These are phyloP conservation scores for Phenoliferia sp. DNA, from an alignment of 1,284 basidiomycete genomes.

Conservation along the genomic window DNA sequence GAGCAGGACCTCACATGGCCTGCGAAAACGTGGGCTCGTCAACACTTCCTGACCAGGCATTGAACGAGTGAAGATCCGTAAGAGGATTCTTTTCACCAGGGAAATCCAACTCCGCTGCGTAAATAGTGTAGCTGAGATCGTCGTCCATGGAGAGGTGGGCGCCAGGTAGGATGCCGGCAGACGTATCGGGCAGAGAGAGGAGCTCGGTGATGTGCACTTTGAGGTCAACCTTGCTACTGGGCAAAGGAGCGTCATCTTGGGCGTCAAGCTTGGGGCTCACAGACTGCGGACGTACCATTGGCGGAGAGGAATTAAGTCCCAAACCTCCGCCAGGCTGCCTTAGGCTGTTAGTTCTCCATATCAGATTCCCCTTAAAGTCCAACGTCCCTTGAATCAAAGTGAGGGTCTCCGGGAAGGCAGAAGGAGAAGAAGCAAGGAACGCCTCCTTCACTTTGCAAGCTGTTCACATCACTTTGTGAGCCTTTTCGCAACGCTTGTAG, in stretches of 20 bases:
- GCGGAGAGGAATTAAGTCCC: not conserved
- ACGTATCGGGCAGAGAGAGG: not conserved
- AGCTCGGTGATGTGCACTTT: not conserved
- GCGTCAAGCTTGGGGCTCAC: not conserved
- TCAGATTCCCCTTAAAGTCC: too few species aligned
- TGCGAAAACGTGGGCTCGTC: not conserved
- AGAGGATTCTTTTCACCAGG: not conserved
- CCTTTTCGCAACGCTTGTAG: too few species aligned
- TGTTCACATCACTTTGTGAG: too few species aligned
- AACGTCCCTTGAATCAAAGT: too few species aligned
- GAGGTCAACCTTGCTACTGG: not conserved
- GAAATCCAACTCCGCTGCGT: not conserved
- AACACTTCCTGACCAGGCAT: not conserved
- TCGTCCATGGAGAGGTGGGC: not conserved
- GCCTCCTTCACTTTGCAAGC: too few species aligned
- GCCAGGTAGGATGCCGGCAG: not conserved
- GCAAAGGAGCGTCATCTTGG: not conserved
- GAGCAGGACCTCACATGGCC: not conserved
- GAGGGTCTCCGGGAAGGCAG: too few species aligned
- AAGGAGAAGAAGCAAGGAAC: too few species aligned
- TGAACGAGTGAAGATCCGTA: not conserved
- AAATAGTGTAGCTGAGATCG: not conserved
- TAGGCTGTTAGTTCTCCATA: not conserved
- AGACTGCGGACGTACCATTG: not conserved
- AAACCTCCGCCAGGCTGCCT: not conserved